These are phyloP conservation scores for Colletotrichum destructivum DNA, from an alignment of 2,329 filamentous ascomycete genomes.

Conservation along the genomic window DNA sequence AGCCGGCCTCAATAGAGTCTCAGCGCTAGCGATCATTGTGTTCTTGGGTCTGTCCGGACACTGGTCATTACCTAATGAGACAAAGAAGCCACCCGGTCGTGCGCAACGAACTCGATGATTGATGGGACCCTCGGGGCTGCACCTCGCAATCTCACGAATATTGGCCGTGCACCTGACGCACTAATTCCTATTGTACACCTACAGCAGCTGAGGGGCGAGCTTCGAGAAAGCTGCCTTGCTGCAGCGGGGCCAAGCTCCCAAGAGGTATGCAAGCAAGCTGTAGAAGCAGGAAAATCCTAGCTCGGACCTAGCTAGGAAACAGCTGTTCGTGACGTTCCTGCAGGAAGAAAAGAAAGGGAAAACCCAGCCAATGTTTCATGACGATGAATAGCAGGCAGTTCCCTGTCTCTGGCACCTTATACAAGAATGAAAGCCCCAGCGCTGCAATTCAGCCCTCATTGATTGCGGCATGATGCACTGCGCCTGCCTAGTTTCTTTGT, in stretches of 20 bases:
- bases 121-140: neutral
- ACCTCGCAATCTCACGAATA: constrained; percentile 2
- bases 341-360: constrained; percentile 5
- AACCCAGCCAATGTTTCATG: constrained; percentile 27
- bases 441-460: neutral
- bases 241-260: constrained; percentile 32
- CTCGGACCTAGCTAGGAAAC: constrained; percentile 6
- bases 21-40: neutral
- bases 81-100: neutral
- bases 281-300: constrained; percentile 31
- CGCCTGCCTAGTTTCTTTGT: constrained; percentile 18
- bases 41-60: neutral
- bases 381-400: constrained; percentile 25
- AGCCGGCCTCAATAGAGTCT: constrained; percentile 12
- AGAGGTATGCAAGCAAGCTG: constrained; percentile 5
- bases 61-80: neutral
- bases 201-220: constrained; percentile 29
- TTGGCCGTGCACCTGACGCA: neutral
- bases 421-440: constrained; percentile 5
- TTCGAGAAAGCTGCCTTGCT: constrained; percentile 25
- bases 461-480: neutral
- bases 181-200: neutral
- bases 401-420: constrained; percentile 20
- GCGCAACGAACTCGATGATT: neutral
- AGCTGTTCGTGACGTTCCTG: constrained; percentile 19